Conservation (phyloP, 768 basidiomycete species). For the Auriscalpium orientale region DNA sequence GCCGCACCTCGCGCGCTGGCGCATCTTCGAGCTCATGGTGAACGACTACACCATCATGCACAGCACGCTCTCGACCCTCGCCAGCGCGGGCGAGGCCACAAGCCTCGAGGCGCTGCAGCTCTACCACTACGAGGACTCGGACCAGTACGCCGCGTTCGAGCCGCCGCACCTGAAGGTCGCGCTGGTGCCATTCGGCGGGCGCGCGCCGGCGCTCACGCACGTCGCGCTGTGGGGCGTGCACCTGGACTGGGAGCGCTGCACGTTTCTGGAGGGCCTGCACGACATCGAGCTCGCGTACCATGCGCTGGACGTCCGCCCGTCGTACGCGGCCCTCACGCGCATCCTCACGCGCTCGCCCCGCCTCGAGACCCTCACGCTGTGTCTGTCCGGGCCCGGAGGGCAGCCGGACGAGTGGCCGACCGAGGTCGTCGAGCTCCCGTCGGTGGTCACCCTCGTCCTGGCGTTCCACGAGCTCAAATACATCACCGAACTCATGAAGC, state of each 20-base stretch:
- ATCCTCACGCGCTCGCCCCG: conserved; percentile 48
- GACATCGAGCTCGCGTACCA: conserved; percentile 60
- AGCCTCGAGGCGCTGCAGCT: conserved; percentile 46
- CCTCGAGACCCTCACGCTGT: conserved; percentile 45
- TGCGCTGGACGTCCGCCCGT: conserved; percentile 53
- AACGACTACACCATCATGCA: conserved; percentile 36
- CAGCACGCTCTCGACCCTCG: conserved; percentile 39
- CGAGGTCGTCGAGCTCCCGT: conserved; percentile 16
- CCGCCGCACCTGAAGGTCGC: conserved; percentile 33
- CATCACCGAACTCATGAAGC: conserved; percentile 24
- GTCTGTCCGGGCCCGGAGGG: conserved; percentile 49
- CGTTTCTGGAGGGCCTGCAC: conserved; percentile 36
- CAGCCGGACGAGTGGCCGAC: conserved; percentile 29
- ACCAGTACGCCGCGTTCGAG: conserved; percentile 36
- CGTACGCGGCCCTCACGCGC: conserved; percentile 41
- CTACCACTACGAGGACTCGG: conserved; percentile 43
- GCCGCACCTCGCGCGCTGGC: conserved; percentile 51
- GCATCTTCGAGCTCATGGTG: conserved; percentile 38
- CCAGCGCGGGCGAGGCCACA: conserved; percentile 40
- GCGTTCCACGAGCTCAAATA: conserved; percentile 25
- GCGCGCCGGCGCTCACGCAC: conserved; percentile 40
- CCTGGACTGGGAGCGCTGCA: conserved; percentile 50
- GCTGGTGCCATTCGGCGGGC: conserved; percentile 45
- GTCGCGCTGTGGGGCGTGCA: conserved; percentile 64
- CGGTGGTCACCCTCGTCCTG: conserved; percentile 25